A percentile compares a stretch with the other conserved stretches of the same genome.
These are phyloP conservation scores for Nothophoma quercina DNA, from an alignment of 2,329 filamentous ascomycete species.

Conservation along the genomic window DNA sequence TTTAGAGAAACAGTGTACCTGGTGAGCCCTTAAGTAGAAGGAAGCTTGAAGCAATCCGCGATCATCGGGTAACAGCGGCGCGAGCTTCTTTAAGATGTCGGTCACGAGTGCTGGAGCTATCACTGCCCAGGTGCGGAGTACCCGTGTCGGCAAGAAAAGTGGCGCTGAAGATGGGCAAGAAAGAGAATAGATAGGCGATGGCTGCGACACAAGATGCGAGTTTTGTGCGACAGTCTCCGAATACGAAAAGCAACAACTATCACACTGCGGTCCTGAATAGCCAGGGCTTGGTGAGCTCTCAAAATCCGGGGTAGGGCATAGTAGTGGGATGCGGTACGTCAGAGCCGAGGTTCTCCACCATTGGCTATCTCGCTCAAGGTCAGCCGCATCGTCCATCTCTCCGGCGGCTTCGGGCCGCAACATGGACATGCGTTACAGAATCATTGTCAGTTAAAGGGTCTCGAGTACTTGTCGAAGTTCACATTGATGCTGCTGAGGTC, in stretches of 20 bases:
- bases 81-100: constrained; percentile 15
- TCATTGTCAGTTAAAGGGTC: neutral
- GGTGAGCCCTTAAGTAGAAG: neutral
- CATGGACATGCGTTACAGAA: neutral
- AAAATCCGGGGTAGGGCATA: constrained; percentile 31
- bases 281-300: constrained; percentile 6
- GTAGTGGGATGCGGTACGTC: constrained; percentile 25
- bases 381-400: constrained; percentile 15
- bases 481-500: neutral
- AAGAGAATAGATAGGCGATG: neutral
- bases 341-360: constrained; percentile 41
- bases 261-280: neutral
- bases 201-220: neutral
- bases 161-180: constrained; percentile 6
- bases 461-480: neutral
- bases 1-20: neutral
- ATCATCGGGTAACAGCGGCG: neutral
- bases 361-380: constrained; percentile 16
- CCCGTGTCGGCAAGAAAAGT: constrained; percentile 7
- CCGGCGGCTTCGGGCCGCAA: constrained; percentile 13
- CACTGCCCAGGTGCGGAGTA: constrained; percentile 28
- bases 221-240: neutral
- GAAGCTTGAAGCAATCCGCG: neutral
- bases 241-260: neutral
- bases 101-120: constrained; percentile 14